A percentile compares a stretch with the other conserved stretches of the same genome.
These are phyloP conservation scores for Zopfochytrium polystomum DNA, from an alignment of 371 early-diverging fungal species.

Conservation along the genomic window DNA sequence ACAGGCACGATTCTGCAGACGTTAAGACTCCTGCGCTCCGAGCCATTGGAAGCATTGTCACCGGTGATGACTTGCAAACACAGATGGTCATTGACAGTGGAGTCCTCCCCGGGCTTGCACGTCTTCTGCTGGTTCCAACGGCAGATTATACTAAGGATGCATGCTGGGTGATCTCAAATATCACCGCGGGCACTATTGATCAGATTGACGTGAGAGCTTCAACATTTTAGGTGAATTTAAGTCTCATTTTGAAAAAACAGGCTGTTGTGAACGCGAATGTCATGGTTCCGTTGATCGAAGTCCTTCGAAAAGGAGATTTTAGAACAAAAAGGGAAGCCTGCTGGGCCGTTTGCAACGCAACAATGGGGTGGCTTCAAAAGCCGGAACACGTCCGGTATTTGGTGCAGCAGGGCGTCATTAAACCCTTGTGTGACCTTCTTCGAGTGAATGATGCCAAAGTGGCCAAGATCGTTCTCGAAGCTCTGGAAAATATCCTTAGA, in stretches of 20 bases:
- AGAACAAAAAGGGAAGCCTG: conserved; percentile 99
- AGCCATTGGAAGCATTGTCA: conserved; percentile 98
- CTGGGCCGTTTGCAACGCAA: conserved; percentile 99
- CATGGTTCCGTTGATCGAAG: conserved; percentile 87
- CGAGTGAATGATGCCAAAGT: conserved; percentile 88
- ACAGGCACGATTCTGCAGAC: conserved; percentile 66
- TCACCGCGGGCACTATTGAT: conserved; percentile 96
- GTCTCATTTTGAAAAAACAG: conserved; percentile 12
- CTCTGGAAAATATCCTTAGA: conserved; percentile 93
- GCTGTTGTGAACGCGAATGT: conserved; percentile 91
- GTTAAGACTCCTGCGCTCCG: conserved; percentile 98
- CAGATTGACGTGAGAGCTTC: conserved; percentile 87
- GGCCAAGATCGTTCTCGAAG: conserved; percentile 94
- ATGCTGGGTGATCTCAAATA: conserved; percentile 99
- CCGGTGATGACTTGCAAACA: conserved; percentile 97
- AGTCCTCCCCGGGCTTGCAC: conserved; percentile 76
- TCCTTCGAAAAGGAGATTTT: conserved; percentile 86
- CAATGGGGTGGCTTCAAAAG: conserved; percentile 84
- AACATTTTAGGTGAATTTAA: conserved; percentile 8
- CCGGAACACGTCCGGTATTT: conserved; percentile 86
- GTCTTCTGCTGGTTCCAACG: conserved; percentile 79
- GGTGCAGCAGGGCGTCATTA: conserved; percentile 89
- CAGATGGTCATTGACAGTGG: conserved; percentile 93
- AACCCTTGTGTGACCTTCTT: conserved; percentile 92
- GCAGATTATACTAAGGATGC: conserved; percentile 98